A percentile compares a stretch with the other conserved stretches of the same genome.
Conservation (phyloP, 2,329 filamentous ascomycete species). For the Penicillium sp. region DNA sequence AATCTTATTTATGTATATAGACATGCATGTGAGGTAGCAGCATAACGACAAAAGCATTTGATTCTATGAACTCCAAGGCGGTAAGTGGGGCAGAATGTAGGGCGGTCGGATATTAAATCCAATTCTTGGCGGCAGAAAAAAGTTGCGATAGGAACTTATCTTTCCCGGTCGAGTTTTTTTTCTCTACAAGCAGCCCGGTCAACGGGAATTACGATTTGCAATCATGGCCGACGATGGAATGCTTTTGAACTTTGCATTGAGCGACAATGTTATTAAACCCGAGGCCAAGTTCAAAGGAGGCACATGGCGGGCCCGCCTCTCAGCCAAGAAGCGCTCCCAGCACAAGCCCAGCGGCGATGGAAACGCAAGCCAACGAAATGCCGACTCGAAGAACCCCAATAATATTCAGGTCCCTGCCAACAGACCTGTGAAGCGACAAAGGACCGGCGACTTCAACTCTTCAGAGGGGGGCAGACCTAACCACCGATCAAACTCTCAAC, state of each 20-base stretch:
- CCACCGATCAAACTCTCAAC: constrained; percentile 20
- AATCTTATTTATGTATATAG: not conserved
- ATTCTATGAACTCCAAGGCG: constrained; percentile 5
- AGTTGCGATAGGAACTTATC: constrained; percentile 21
- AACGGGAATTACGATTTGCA: constrained; percentile 11
- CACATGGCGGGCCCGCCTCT: constrained; percentile 85
- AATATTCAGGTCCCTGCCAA: constrained; percentile 31
- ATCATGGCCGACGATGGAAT: constrained; percentile 92
- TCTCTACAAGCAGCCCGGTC: not conserved
- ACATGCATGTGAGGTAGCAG: not conserved
- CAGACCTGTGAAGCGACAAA: constrained; percentile 43
- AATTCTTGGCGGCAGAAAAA: constrained; percentile 21
- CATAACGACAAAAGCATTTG: not conserved
- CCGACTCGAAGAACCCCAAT: constrained; percentile 34
- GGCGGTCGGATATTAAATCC: constrained; percentile 39
- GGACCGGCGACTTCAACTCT: constrained; percentile 34
- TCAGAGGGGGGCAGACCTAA: constrained; percentile 11
- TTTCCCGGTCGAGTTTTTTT: constrained; percentile 5
- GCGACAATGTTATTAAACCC: constrained; percentile 63
- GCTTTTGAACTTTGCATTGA: constrained; percentile 86
- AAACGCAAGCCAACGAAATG: constrained; percentile 12
- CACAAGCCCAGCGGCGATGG: constrained; percentile 40
- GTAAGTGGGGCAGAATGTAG: constrained; percentile 35
- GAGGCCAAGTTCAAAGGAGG: constrained; percentile 75
- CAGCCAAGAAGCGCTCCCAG: constrained; percentile 68